Percentiles rank a stretch among this genome's conserved stretches.
phyloP scores from a whole-genome alignment of 106 monocot species.

The Allium fistulosum region DNA sequence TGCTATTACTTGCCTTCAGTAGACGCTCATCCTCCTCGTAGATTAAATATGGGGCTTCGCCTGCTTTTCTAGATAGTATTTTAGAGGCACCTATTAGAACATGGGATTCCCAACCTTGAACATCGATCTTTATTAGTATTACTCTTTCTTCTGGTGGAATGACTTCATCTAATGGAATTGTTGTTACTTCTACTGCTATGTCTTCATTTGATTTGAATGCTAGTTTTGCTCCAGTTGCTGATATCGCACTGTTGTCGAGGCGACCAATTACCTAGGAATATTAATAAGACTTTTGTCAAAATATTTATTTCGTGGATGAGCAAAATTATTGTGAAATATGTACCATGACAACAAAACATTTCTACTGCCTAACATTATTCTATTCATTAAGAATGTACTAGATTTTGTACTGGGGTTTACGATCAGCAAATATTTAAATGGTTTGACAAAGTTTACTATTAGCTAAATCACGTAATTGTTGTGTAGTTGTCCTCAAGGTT shows the following conservation, averaged over 20 bases:
- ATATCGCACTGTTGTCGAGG: slow-evolving; percentile 94
- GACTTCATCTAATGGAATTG: slow-evolving; percentile 74
- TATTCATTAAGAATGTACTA: too few species aligned
- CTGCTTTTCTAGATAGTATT: slow-evolving; percentile 59
- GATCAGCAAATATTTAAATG: too few species aligned
- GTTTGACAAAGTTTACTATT: too few species aligned
- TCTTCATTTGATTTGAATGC: slow-evolving; percentile 91
- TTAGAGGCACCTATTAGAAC: slow-evolving; percentile 66
- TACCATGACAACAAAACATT: too few species aligned
- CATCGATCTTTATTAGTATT: slow-evolving; percentile 67
- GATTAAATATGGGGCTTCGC: slow-evolving; percentile 82
- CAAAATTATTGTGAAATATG: too few species aligned
- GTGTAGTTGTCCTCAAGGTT: too few species aligned
- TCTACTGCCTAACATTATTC: too few species aligned
- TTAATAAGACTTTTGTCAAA: neutral
- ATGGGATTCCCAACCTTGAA: slow-evolving; percentile 96
- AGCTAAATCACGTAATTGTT: too few species aligned
- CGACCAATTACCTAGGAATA: slow-evolving; percentile 66
- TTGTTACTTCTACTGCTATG: slow-evolving; percentile 55
- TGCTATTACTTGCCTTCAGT: slow-evolving; percentile 81
- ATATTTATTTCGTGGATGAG: too few species aligned
- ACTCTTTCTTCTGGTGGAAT: slow-evolving; percentile 33
- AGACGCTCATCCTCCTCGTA: slow-evolving; percentile 93
- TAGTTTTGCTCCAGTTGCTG: slow-evolving; percentile 77
- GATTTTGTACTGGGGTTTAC: too few species aligned